Conservation (phyloP, 371 early-diverging fungal genomes). For the Fennellomyces sp. region DNA sequence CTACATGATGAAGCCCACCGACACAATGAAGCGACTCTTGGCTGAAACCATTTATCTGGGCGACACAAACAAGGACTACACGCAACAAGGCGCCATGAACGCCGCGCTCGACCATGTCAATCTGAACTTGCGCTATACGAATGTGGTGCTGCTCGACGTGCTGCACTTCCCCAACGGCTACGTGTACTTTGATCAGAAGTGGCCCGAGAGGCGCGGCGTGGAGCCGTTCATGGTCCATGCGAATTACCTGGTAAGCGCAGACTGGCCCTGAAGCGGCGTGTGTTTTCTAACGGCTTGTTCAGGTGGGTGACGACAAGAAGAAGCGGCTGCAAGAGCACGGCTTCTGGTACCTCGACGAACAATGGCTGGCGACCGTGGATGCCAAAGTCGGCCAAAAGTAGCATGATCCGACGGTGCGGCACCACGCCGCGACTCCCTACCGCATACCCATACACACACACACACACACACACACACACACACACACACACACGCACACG, state of each 20-base stretch:
- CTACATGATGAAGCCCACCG: slow-evolving; percentile 29
- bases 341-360: slow-evolving; percentile 33
- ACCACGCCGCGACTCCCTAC: no score
- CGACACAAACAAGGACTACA: slow-evolving; percentile 19
- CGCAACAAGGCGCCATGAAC: slow-evolving; percentile 38
- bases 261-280: no score
- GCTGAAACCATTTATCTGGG: slow-evolving; percentile 29
- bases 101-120: slow-evolving; percentile 23
- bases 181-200: slow-evolving; percentile 25
- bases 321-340: slow-evolving; percentile 18
- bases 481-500: no score
- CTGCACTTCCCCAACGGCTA: slow-evolving; percentile 33
- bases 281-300: no score
- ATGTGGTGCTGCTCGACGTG: slow-evolving; percentile 28
- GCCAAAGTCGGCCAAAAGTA: slow-evolving; percentile 3
- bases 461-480: no score
- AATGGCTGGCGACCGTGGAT: slow-evolving; percentile 20
- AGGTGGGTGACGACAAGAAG: slow-evolving; percentile 55
- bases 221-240: slow-evolving; percentile 34
- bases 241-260: slow-evolving; percentile 21
- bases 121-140: slow-evolving; percentile 22
- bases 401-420: no score
- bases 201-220: slow-evolving; percentile 19
- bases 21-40: slow-evolving; percentile 25
- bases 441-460: no score